phyloP scores from a whole-genome alignment of 805 yeast species.

The Lachancea cidri region DNA sequence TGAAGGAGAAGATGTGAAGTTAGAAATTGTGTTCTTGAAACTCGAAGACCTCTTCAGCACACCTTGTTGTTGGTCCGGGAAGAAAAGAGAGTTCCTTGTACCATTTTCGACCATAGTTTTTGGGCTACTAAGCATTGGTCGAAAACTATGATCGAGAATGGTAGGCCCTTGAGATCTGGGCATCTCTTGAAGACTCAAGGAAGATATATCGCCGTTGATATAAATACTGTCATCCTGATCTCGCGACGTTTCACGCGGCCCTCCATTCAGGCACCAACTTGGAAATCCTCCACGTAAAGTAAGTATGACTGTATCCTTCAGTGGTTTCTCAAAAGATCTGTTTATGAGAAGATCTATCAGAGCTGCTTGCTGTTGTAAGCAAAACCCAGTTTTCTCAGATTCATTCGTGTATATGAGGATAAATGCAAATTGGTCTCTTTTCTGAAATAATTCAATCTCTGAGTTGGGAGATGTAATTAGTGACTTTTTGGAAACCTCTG shows the following conservation, averaged over 20 bases:
- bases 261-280: constrained; percentile 22
- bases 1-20: constrained; percentile 10
- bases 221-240: constrained; percentile 1
- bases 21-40: constrained; percentile 16
- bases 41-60: constrained; percentile 19
- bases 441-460: constrained; percentile 50
- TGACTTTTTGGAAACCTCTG: constrained; percentile 62
- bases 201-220: constrained; percentile 21
- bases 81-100: constrained; percentile 5
- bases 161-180: constrained; percentile 17
- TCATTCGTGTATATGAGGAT: constrained; percentile 50
- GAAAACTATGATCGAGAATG: neutral
- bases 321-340: constrained; percentile 28
- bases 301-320: constrained; percentile 15
- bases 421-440: constrained; percentile 51
- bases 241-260: constrained; percentile 8
- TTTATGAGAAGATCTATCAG: constrained; percentile 22
- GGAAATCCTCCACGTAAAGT: constrained; percentile 23
- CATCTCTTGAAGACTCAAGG: constrained; percentile 18
- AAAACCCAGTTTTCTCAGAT: constrained; percentile 14
- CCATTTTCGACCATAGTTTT: constrained; percentile 3
- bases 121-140: constrained; percentile 20
- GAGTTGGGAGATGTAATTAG: constrained; percentile 49
- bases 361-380: constrained; percentile 19
- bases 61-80: constrained; percentile 18